phyloP scores from a whole-genome alignment of 495 filamentous ascomycete genomes.

The Penicillium canariense region DNA sequence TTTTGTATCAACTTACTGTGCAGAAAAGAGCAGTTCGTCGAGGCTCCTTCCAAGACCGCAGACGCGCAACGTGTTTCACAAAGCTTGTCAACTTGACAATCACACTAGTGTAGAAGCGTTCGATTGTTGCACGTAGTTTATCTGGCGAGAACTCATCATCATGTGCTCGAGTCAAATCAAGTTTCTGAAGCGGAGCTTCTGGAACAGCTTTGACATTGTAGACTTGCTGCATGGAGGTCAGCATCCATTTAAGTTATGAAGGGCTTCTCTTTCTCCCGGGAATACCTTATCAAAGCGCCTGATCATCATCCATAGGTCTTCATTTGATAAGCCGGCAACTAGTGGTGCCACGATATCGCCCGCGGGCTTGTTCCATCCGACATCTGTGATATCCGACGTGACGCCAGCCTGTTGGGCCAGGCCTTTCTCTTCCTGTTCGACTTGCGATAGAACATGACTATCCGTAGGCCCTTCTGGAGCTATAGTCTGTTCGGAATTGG shows the following conservation, averaged over 20 bases:
- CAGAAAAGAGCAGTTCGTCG: conserved; percentile 67
- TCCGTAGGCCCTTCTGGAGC: conserved; percentile 37
- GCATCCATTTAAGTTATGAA: background rate
- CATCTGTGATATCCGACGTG: conserved; percentile 54
- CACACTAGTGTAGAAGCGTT: conserved; percentile 81
- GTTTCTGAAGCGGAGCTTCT: conserved; percentile 51
- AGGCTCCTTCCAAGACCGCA: conserved; percentile 80
- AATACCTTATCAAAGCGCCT: conserved; percentile 25
- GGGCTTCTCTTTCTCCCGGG: too few relatives aligned
- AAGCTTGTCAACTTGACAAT: conserved; percentile 62
- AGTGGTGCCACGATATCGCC: conserved; percentile 58
- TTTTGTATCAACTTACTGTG: conserved; percentile 47
- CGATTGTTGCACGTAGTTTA: conserved; percentile 74
- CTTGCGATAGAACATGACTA: conserved; percentile 47
- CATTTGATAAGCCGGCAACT: conserved; percentile 70
- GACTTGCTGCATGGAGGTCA: conserved; percentile 61
- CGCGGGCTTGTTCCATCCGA: conserved; percentile 71
- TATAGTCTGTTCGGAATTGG: background rate
- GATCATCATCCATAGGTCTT: conserved; percentile 77
- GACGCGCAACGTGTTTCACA: conserved; percentile 68
- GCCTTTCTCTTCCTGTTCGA: conserved; percentile 48
- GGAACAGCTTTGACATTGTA: conserved; percentile 76
- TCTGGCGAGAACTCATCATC: conserved; percentile 87
- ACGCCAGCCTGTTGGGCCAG: conserved; percentile 45
- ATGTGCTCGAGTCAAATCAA: conserved; percentile 81